phyloP scores from a whole-genome alignment of 2,329 filamentous ascomycete species.

The Didymella sp. region DNA sequence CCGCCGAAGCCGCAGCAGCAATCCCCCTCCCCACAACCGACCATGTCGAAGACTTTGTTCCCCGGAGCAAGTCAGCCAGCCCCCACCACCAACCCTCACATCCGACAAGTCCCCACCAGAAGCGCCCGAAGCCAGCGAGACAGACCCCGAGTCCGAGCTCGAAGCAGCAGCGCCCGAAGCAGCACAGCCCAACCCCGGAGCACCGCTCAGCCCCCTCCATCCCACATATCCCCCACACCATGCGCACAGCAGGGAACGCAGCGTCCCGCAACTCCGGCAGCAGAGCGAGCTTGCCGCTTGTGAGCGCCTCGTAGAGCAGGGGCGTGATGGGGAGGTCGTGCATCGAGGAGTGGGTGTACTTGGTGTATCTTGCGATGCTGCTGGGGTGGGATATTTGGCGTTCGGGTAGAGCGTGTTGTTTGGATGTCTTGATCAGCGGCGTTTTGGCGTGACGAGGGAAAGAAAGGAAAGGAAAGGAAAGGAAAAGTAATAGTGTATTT shows the following conservation, averaged over 20 bases:
- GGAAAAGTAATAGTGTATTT: no score
- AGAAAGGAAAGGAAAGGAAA: no score
- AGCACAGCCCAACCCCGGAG: no score
- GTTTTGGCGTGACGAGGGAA: no score
- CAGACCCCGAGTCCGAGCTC: slow-evolving; percentile 24
- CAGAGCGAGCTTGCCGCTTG: slow-evolving; percentile 34
- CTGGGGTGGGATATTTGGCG: neutral
- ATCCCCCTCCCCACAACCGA: slow-evolving; percentile 32
- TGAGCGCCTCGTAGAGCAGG: slow-evolving; percentile 66
- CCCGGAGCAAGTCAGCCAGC: slow-evolving; percentile 18
- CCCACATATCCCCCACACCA: slow-evolving; percentile 30
- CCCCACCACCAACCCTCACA: neutral
- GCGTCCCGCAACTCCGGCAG: slow-evolving; percentile 24
- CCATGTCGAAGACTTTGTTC: slow-evolving; percentile 15
- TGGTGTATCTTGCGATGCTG: neutral
- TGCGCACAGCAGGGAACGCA: slow-evolving; percentile 39
- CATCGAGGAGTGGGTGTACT: neutral
- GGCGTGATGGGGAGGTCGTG: neutral
- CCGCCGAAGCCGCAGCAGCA: slow-evolving; percentile 20
- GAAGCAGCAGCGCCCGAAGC: neutral
- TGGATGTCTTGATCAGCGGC: no score
- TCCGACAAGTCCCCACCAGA: neutral
- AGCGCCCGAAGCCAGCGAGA: slow-evolving; percentile 24
- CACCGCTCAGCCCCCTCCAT: slow-evolving; percentile 17
- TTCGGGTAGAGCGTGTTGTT: neutral